Conservation (phyloP, 192 early-diverging fungal genomes). For the Podila horticola region DNA sequence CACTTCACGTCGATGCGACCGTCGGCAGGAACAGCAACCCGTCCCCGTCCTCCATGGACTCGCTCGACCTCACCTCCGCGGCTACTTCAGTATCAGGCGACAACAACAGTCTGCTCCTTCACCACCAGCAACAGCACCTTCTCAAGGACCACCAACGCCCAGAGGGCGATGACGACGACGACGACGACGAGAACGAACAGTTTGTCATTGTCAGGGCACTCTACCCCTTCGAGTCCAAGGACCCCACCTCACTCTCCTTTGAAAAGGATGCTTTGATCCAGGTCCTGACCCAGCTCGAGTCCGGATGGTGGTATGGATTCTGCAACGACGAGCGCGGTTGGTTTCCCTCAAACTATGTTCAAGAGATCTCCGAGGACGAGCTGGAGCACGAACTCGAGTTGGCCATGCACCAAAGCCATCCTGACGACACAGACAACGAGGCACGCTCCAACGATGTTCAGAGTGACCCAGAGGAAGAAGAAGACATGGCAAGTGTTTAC, state of each 20-base stretch:
- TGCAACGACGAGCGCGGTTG: conserved; percentile 82
- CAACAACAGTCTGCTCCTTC: neutral
- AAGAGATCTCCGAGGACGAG: conserved; percentile 32
- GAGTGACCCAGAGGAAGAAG: neutral
- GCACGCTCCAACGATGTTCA: neutral
- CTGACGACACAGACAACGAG: neutral
- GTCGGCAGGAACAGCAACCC: neutral
- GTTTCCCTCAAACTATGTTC: conserved; percentile 91
- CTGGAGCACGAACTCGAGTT: conserved; percentile 10
- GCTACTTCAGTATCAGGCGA: neutral
- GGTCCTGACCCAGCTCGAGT: conserved; percentile 87
- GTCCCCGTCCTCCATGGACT: too few relatives aligned
- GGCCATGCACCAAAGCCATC: neutral
- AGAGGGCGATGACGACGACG: conserved; percentile 1
- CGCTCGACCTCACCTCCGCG: neutral
- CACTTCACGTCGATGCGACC: neutral
- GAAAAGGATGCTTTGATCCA: conserved; percentile 87
- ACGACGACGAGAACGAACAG: conserved; percentile 18
- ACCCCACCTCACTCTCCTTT: conserved; percentile 83
- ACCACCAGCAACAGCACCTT: conserved; percentile 3
- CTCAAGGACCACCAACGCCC: neutral
- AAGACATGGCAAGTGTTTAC: neutral
- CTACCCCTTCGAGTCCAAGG: conserved; percentile 86
- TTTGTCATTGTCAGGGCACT: conserved; percentile 65
- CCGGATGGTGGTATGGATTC: conserved; percentile 98